Evolutionary conservation across 345 rosid genomes (phyloP).

Genomic region (Arabis hirsuta): DNA sequence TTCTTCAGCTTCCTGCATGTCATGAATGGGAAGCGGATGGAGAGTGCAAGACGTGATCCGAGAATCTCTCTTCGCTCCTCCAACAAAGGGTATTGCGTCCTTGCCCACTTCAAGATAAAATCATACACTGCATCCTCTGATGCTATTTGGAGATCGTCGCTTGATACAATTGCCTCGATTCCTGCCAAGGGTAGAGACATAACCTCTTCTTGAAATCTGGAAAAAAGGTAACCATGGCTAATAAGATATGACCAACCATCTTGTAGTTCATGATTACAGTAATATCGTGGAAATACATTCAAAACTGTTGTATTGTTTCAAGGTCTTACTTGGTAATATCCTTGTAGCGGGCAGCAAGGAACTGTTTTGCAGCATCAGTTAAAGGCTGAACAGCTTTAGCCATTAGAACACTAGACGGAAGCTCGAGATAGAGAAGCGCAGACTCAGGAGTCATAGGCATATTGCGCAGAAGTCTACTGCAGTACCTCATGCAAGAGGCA

Average conservation of each 20-base stretch:
- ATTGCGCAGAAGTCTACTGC: conserved; percentile 77
- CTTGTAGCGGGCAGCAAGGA: conserved; percentile 78
- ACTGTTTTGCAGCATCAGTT: conserved; percentile 92
- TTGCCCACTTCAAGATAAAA: conserved; percentile 85
- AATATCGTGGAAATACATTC: conserved; percentile 4
- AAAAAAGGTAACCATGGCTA: conserved; percentile 2
- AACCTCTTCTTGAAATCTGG: conserved; percentile 85
- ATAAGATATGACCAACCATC: neutral
- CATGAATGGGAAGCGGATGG: conserved; percentile 92
- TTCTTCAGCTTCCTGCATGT: conserved; percentile 92
- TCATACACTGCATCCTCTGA: conserved; percentile 97
- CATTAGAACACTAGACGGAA: conserved; percentile 91
- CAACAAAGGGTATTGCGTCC: conserved; percentile 60
- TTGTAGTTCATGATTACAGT: neutral
- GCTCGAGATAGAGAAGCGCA: conserved; percentile 92
- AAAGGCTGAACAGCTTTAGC: conserved; percentile 93
- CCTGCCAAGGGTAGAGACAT: conserved; percentile 86
- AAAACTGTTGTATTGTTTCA: neutral
- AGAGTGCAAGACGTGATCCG: conserved; percentile 78
- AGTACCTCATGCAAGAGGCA: conserved; percentile 97
- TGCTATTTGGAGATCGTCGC: conserved; percentile 93
- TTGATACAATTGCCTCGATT: conserved; percentile 83
- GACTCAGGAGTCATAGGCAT: conserved; percentile 89
- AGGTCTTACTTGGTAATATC: conserved; percentile 77
- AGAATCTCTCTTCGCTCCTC: conserved; percentile 82